Evolutionary conservation across 441 rosid species (phyloP).

Genomic region (Adansonia madagascariensis): DNA sequence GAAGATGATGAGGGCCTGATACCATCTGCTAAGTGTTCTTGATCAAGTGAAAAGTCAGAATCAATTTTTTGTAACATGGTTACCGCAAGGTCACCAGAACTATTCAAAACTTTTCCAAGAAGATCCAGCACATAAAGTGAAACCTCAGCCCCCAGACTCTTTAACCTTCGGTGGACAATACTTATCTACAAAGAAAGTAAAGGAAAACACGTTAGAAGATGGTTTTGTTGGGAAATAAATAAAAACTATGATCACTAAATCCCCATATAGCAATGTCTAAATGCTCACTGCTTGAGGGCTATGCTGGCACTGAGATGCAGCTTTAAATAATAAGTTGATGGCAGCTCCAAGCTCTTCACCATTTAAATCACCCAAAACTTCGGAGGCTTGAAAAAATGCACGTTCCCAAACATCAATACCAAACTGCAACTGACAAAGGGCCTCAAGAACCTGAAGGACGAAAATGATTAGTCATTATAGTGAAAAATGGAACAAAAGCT

Average conservation of each 20-base stretch:
- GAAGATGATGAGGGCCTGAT: conserved; percentile 59
- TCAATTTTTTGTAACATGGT: conserved; percentile 79
- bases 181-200: conserved; percentile 62
- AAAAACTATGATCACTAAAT: conserved; percentile 18
- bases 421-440: conserved; percentile 84
- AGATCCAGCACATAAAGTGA: conserved; percentile 79
- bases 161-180: conserved; percentile 77
- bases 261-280: neutral
- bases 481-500: conserved; percentile 12
- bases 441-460: conserved; percentile 70
- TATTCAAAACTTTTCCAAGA: conserved; percentile 82
- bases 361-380: conserved; percentile 69
- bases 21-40: conserved; percentile 51
- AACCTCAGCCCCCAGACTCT: conserved; percentile 74
- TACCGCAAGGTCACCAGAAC: conserved; percentile 87
- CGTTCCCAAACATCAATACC: conserved; percentile 85
- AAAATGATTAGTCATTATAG: conserved; percentile 23
- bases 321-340: conserved; percentile 79
- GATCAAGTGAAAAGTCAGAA: conserved; percentile 63
- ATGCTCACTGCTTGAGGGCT: conserved; percentile 75
- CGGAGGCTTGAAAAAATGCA: conserved; percentile 65
- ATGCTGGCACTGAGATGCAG: conserved; percentile 87
- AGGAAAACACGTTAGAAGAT: conserved; percentile 20
- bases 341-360: conserved; percentile 80
- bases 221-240: neutral